Evolutionary conservation across 352 stramenopile genomes (phyloP).

Genomic region (Phytophthora europaea): DNA sequence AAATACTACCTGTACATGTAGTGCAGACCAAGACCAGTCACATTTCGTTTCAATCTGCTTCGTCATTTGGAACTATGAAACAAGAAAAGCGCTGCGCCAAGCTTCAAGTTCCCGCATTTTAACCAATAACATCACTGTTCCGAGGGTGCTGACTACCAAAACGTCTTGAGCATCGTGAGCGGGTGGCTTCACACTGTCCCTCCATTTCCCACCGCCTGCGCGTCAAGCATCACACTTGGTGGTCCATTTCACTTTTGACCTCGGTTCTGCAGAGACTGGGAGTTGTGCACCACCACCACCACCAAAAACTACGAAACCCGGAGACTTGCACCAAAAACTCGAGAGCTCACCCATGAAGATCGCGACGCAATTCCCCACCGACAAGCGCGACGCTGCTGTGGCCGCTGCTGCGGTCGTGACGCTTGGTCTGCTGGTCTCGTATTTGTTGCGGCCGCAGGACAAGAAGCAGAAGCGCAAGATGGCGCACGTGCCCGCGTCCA

Average conservation of each 20-base stretch:
- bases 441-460: background rate
- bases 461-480: slow-evolving; percentile 3
- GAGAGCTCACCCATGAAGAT: background rate
- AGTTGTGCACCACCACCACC: background rate
- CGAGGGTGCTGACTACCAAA: too few species aligned
- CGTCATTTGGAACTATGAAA: too few species aligned
- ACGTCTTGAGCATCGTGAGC: too few species aligned
- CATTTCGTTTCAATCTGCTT: too few species aligned
- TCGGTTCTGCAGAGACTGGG: background rate
- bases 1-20: background rate
- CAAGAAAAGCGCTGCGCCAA: too few species aligned
- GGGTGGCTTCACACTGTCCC: background rate
- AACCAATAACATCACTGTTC: too few species aligned
- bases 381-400: background rate
- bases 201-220: background rate
- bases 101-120: too few species aligned
- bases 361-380: background rate
- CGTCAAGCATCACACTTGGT: background rate
- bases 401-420: background rate
- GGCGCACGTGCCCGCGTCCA: slow-evolving; percentile 4
- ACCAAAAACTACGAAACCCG: too few species aligned
- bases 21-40: too few species aligned
- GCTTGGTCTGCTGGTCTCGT: slow-evolving; percentile 3
- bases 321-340: background rate
- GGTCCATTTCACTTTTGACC: background rate